Percentiles rank a stretch among this genome's conserved stretches.
Conservation (phyloP, 495 filamentous ascomycete genomes). For the Neurospora sp. region DNA sequence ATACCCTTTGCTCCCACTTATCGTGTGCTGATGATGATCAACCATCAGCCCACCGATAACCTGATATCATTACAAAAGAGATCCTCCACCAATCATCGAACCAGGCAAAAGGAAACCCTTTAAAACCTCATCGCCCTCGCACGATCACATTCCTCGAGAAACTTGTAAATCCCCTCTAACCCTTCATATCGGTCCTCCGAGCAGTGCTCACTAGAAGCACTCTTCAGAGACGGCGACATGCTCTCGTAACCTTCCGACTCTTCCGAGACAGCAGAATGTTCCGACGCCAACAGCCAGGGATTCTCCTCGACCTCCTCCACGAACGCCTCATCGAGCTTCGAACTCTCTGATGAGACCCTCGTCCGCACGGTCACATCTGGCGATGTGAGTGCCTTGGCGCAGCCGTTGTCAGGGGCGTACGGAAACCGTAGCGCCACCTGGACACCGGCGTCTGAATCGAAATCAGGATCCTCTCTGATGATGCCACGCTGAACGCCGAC, state of each 20-base stretch:
- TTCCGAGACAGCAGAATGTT: conserved; percentile 13
- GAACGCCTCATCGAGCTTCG: conserved; percentile 9
- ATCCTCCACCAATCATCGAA: background rate
- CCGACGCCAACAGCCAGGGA: conserved; percentile 34
- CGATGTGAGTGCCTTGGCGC: conserved; percentile 35
- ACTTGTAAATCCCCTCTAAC: conserved; percentile 75
- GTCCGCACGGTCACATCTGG: conserved; percentile 37
- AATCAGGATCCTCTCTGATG: conserved; percentile 68
- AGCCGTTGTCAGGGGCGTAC: conserved; percentile 51
- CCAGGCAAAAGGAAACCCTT: background rate
- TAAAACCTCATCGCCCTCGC: conserved; percentile 26
- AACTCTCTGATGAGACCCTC: conserved; percentile 32
- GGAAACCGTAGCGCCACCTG: conserved; percentile 75
- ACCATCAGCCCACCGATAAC: background rate
- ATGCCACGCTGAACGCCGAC: conserved; percentile 70
- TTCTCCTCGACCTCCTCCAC: conserved; percentile 28
- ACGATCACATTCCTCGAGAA: conserved; percentile 76
- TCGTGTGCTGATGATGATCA: background rate
- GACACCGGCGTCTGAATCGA: conserved; percentile 49
- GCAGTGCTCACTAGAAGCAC: conserved; percentile 33
- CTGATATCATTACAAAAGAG: background rate
- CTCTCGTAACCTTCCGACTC: conserved; percentile 37
- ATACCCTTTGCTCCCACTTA: background rate
- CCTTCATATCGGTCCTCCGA: conserved; percentile 58
- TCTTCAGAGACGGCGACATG: conserved; percentile 33